Percentiles rank a stretch among this genome's conserved stretches.
Conservation (phyloP, 371 early-diverging fungal genomes). For the Mucor plumbeus region DNA sequence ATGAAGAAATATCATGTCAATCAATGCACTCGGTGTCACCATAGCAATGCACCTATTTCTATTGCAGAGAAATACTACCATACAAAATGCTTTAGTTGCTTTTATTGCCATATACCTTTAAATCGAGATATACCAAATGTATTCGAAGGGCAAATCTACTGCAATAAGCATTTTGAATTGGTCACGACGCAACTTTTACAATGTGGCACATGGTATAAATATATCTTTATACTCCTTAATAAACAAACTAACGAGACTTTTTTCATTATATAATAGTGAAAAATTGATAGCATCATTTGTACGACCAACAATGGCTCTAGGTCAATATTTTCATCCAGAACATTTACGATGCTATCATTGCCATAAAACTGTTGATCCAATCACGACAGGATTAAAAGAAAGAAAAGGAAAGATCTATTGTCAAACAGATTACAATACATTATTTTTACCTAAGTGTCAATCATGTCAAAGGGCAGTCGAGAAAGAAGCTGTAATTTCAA, state of each 20-base stretch:
- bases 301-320: slow-evolving; percentile 59
- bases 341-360: slow-evolving; percentile 60
- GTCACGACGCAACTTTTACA: slow-evolving; percentile 30
- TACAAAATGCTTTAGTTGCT: slow-evolving; percentile 30
- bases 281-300: slow-evolving; percentile 44
- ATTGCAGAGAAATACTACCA: slow-evolving; percentile 23
- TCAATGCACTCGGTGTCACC: slow-evolving; percentile 3
- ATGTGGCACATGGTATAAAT: slow-evolving; percentile 51
- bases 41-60: neutral
- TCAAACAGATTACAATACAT: slow-evolving; percentile 64
- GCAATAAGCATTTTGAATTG: slow-evolving; percentile 57
- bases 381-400: slow-evolving; percentile 72
- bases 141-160: slow-evolving; percentile 60
- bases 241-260: neutral
- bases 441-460: slow-evolving; percentile 66
- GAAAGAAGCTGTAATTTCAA: slow-evolving; percentile 71
- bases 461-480: slow-evolving; percentile 68
- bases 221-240: neutral
- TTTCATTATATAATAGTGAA: slow-evolving; percentile 30
- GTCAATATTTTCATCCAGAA: slow-evolving; percentile 17
- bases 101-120: slow-evolving; percentile 25
- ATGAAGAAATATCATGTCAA: neutral
- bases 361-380: slow-evolving; percentile 59
- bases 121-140: slow-evolving; percentile 29
- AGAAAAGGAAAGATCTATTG: slow-evolving; percentile 72